Evolutionary conservation across 1,139 yeast genomes (phyloP), one percentile per base, ranked within the genome.

Genomic region (Lodderomyces pseudojiufengensis): DNA sequence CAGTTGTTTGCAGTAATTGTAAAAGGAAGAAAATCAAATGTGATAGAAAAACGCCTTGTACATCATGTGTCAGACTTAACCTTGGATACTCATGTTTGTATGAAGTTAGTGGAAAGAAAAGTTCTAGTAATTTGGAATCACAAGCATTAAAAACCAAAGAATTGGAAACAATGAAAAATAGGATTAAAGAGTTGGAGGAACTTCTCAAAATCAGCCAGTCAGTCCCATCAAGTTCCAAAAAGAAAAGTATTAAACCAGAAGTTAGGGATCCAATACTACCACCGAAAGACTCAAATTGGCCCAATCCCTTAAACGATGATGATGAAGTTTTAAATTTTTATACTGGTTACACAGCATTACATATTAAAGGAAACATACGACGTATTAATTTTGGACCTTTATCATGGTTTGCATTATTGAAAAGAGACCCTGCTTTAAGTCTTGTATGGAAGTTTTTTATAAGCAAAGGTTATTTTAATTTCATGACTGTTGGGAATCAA

Each of bases 321-420:
- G 47, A 51, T 9, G 61, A 55, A 6, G 32, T 43, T 1, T 51
- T 65, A 18, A 63, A 61, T 39, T 57, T 64, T 33, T 63, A 57
- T 40, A 57, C 54, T 9, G 63, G 60, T 2, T 58, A 54, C 40
- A 44, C 58, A 7, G 52, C 65, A 0, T 34, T 55, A 3, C 51
- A 53, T 29, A 37, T 50, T 14, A 53, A 52, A 32, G 64, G 59
- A 29, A 54, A 48, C 11, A 42, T 53, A 2, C 46, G 65, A 27
- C 43, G 64, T 32, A 54, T 59, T 27, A 53, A 57, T 34, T 60
- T 52, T 46, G 73, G 71, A 2, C 61, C 70, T 0, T 57, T 65
- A 33, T 55, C 74, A 1, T 62, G 73, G 63, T 43, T 64, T 4
- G 55, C 73, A 1, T 44, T 70, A 15, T 48, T 63, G 44, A 51